These are phyloP conservation scores for Sechiopsis laciniata DNA, from an alignment of 306 rosid species.

Conservation along the genomic window DNA sequence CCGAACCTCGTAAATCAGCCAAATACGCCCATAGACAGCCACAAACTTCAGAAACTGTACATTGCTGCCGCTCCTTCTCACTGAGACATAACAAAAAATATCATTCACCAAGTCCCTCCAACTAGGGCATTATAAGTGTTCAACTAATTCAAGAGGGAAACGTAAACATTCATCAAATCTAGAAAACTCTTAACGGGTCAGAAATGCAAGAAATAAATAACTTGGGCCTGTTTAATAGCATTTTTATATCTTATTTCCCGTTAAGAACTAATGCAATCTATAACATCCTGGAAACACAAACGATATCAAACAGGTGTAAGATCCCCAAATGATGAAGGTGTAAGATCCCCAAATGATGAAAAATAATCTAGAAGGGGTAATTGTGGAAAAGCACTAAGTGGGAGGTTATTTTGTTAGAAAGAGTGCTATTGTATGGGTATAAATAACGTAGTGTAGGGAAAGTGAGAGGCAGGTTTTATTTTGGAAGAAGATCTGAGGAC, in stretches of 20 bases:
- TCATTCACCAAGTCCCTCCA: background rate
- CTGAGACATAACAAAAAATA: conserved; percentile 30
- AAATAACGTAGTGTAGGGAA: too few species aligned
- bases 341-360: too few species aligned
- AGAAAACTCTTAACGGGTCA: background rate
- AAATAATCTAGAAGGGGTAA: too few species aligned
- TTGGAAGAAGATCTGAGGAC: too few species aligned
- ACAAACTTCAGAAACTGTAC: conserved; percentile 62
- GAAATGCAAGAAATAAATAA: background rate
- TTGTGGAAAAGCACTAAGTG: too few species aligned
- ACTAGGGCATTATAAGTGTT: background rate
- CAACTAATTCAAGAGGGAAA: background rate
- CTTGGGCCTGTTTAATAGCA: background rate
- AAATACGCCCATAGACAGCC: conserved; percentile 91
- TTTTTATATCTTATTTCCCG: background rate
- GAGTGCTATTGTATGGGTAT: too few species aligned
- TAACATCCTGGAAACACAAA: background rate
- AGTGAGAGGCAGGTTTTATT: too few species aligned
- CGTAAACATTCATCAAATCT: background rate
- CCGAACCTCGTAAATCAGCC: conserved; percentile 60
- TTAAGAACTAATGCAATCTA: background rate
- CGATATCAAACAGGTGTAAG: too few species aligned
- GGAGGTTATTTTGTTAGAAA: too few species aligned
- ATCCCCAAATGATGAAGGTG: too few species aligned
- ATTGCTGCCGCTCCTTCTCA: conserved; percentile 81